Evolutionary conservation across 768 basidiomycete species (phyloP).

Genomic region (Panaeolus cyanescens): DNA sequence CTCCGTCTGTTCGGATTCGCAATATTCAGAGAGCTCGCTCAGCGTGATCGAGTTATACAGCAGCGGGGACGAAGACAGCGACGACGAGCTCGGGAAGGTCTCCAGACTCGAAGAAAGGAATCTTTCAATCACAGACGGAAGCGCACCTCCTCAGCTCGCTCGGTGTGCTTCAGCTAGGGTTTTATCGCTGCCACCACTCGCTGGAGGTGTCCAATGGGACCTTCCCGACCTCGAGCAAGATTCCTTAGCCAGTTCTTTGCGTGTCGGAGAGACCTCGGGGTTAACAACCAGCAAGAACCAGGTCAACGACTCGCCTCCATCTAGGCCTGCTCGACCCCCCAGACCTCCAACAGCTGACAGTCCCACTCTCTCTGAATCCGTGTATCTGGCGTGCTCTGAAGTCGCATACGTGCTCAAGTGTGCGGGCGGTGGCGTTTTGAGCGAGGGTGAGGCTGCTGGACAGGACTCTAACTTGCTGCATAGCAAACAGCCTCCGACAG

Average conservation of each 20-base stretch:
- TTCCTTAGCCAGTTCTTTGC: neutral
- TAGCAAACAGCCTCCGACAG: neutral
- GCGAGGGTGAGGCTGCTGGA: neutral
- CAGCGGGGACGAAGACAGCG: neutral
- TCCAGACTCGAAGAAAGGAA: neutral
- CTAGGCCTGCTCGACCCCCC: conserved; percentile 17
- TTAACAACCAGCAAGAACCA: neutral
- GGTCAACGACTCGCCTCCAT: neutral
- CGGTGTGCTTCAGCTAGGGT: conserved; percentile 5
- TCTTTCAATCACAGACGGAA: conserved; percentile 2
- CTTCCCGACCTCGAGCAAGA: conserved; percentile 3
- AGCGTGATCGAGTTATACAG: conserved; percentile 10
- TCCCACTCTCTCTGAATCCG: conserved; percentile 26
- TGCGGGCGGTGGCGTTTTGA: neutral
- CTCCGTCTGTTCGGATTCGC: conserved; percentile 20
- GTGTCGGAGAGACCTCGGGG: conserved; percentile 3
- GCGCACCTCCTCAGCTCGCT: neutral
- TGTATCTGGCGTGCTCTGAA: conserved; percentile 24
- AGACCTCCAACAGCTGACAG: conserved; percentile 29
- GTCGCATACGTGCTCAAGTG: neutral
- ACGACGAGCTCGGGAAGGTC: neutral
- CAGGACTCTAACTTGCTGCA: neutral
- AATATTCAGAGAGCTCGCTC: conserved; percentile 11
- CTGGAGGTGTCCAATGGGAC: conserved; percentile 4
- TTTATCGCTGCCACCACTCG: neutral